Conservation (phyloP, 768 basidiomycete genomes). For the Mycena haematopus region DNA sequence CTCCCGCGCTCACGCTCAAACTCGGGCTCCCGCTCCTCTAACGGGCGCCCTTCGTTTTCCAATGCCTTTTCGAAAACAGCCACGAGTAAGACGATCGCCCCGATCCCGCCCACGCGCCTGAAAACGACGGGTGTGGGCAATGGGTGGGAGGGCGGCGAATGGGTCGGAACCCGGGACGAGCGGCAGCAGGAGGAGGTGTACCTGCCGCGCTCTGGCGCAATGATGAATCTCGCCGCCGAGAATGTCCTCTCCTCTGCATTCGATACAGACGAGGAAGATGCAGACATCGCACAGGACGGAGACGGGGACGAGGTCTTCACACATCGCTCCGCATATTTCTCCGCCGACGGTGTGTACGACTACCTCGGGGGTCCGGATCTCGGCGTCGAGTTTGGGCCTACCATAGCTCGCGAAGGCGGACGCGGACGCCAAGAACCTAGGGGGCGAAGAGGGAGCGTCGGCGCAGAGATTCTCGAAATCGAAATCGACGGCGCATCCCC, state of each 20-base stretch:
- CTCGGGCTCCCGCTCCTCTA: conserved; percentile 17
- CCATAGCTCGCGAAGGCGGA: conserved; percentile 27
- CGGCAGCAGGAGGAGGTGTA: conserved; percentile 33
- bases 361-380: conserved; percentile 67
- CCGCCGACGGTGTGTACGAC: conserved; percentile 51
- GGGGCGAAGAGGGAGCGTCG: conserved; percentile 33
- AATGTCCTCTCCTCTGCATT: conserved; percentile 23
- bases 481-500: conserved; percentile 30
- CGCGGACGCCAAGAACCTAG: conserved; percentile 9
- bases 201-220: conserved; percentile 15
- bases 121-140: conserved; percentile 74
- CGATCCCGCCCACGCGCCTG: conserved; percentile 74
- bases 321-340: conserved; percentile 30
- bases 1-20: conserved; percentile 28
- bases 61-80: not conserved
- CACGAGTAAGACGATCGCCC: conserved; percentile 46
- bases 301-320: conserved; percentile 26
- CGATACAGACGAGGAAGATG: conserved; percentile 31
- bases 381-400: conserved; percentile 51
- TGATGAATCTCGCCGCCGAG: conserved; percentile 16
- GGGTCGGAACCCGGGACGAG: conserved; percentile 57
- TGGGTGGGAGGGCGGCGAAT: conserved; percentile 41
- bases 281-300: not conserved
- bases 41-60: not conserved
- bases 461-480: conserved; percentile 35